Evolutionary conservation across 2,329 filamentous ascomycete species (phyloP), one percentile per base, ranked within the genome.

Genomic region (Thielaviopsis cerberus): DNA sequence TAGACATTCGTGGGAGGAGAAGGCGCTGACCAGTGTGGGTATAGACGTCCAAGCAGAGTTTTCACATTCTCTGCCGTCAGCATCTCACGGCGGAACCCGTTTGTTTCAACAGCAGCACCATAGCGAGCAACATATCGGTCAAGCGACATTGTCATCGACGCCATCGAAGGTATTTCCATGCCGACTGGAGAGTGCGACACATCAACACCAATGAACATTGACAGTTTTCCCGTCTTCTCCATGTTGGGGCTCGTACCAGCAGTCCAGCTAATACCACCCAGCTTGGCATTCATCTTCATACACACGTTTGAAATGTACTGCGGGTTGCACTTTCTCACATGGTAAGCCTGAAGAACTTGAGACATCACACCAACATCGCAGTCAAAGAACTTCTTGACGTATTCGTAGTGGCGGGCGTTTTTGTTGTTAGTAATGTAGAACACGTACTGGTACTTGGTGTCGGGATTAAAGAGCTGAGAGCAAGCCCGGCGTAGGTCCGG

Each of bases 221-320:
- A 92, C 10, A 53, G 20, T 15, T 23, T 51, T 7, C 24, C 17
- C 11, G 23, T 27, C 2, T 30, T 22, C 15, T 22, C 27, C 0
- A 24, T 13, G 26, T 56, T 61, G 1, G 69, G 67, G 0, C 82
- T 77, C 0, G 66, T 55, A 24, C 53, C 57, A 22, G 60, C 60
- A 20, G 30, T 45, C 56, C 73, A 82, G 0, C 88, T 96, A 0
- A 80, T 78, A 5, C 92, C 92, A 15, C 92, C 92, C 1, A 98
- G 78, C 73, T 98, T 98, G 3, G 88, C 86, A 65, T 98, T 97
- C 63, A 98, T 82, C 73, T 98, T 98, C 88, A 98, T 92, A 62
- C 82, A 79, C 0, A 98, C 88, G 62, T 98, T 98, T 0, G 87
- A 92, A 65, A 87, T 85, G 70, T 97, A 97, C 65, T 98, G 92